phyloP scores from a whole-genome alignment of 768 basidiomycete species.

The Lactifluus piperatus region DNA sequence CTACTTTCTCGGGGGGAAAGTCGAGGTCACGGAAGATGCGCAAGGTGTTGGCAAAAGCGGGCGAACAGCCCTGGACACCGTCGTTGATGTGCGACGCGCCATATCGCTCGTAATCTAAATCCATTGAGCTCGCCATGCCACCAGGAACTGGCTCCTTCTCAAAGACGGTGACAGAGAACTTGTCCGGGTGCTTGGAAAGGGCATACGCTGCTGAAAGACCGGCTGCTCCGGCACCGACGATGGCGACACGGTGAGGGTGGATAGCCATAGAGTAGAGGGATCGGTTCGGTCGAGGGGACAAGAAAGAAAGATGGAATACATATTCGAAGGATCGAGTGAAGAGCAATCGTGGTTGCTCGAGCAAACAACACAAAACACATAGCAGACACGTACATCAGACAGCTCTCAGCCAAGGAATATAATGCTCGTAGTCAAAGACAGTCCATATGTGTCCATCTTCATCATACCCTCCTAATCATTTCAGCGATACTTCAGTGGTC shows the following conservation, averaged over 20 bases:
- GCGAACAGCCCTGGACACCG: conserved; percentile 31
- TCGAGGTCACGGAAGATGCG: conserved; percentile 30
- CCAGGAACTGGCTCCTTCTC: conserved; percentile 26
- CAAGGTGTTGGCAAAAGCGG: conserved; percentile 30
- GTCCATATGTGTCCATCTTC: conserved; percentile 6
- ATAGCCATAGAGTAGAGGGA: background rate
- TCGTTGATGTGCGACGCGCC: conserved; percentile 32
- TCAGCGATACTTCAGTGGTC: conserved; percentile 65
- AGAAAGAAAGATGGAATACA: conserved; percentile 8
- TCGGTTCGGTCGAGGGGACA: too few relatives aligned
- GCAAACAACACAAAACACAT: conserved; percentile 8
- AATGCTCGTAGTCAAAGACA: conserved; percentile 6
- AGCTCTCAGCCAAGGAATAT: conserved; percentile 12
- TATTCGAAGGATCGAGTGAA: conserved; percentile 3
- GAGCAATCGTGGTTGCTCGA: conserved; percentile 2
- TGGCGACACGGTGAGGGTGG: conserved; percentile 5
- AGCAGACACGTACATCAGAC: conserved; percentile 11
- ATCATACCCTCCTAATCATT: conserved; percentile 6
- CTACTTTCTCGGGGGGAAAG: conserved; percentile 28
- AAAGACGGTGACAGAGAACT: conserved; percentile 27
- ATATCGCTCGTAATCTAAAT: conserved; percentile 26
- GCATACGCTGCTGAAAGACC: conserved; percentile 31
- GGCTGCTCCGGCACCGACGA: conserved; percentile 17
- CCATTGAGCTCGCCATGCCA: conserved; percentile 31
- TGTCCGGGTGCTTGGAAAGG: conserved; percentile 27